These are phyloP conservation scores for Penicillium expansum DNA, from an alignment of 2,329 filamentous ascomycete genomes.

Conservation along the genomic window DNA sequence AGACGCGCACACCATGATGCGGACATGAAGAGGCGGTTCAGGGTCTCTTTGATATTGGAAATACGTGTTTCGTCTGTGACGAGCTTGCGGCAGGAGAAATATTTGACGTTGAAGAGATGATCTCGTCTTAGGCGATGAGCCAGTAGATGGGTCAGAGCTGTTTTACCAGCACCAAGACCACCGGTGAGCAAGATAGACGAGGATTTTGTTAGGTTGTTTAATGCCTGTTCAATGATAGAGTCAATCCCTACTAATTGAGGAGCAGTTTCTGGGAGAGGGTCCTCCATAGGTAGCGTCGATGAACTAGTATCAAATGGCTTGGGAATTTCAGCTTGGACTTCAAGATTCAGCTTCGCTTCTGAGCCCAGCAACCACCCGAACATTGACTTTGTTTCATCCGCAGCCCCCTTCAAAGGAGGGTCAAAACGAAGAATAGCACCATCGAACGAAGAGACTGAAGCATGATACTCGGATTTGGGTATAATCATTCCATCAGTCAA, in stretches of 20 bases:
- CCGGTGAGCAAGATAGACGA: conserved; percentile 90
- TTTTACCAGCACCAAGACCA: conserved; percentile 86
- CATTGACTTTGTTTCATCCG: conserved; percentile 33
- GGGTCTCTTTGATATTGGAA: conserved; percentile 83
- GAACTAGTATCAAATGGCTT: conserved; percentile 54
- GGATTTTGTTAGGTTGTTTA: conserved; percentile 73
- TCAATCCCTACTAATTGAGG: conserved; percentile 82
- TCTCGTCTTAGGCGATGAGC: conserved; percentile 70
- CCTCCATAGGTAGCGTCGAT: conserved; percentile 49
- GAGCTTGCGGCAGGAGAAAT: conserved; percentile 81
- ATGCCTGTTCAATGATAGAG: conserved; percentile 66
- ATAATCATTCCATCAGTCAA: conserved; percentile 86
- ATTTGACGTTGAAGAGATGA: conserved; percentile 75
- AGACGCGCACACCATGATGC: conserved; percentile 89
- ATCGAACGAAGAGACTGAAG: conserved; percentile 64
- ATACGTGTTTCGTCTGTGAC: conserved; percentile 89
- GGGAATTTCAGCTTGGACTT: conserved; percentile 72
- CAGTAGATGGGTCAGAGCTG: conserved; percentile 71
- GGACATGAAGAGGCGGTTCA: conserved; percentile 79
- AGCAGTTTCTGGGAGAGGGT: conserved; percentile 53
- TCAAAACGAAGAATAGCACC: conserved; percentile 83
- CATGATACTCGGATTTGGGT: conserved; percentile 57
- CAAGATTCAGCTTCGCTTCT: conserved; percentile 69
- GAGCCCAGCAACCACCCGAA: conserved; percentile 71
- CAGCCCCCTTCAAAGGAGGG: conserved; percentile 45